A percentile compares a stretch with the other conserved stretches of the same genome.
These are phyloP conservation scores for Rauvolfia tetraphylla DNA, from an alignment of 257 asterid species.

Conservation along the genomic window DNA sequence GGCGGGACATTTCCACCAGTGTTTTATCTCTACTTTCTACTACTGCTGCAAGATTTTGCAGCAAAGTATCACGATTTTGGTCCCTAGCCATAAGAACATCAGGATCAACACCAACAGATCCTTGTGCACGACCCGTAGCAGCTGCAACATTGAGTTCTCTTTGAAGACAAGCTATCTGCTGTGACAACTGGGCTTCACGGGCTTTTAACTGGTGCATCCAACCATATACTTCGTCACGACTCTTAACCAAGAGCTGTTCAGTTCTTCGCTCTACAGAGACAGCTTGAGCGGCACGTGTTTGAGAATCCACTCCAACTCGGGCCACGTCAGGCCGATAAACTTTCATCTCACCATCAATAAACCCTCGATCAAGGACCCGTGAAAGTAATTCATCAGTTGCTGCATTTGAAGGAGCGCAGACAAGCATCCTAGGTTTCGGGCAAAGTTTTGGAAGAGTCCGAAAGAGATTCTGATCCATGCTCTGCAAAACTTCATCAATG, in stretches of 20 bases:
- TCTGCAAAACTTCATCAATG: constrained; percentile 95
- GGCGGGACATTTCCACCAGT: constrained; percentile 92
- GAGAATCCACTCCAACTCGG: constrained; percentile 98
- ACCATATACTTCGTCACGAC: constrained; percentile 78
- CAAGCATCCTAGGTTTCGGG: constrained; percentile 99
- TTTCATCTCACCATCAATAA: constrained; percentile 98
- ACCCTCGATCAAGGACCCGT: constrained; percentile 98
- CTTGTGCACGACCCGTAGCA: constrained; percentile 78
- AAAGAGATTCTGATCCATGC: constrained; percentile 96
- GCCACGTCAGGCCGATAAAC: constrained; percentile 96
- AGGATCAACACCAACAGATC: constrained; percentile 98
- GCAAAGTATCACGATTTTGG: constrained; percentile 80
- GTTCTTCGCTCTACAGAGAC: constrained; percentile 98
- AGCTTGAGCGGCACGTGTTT: constrained; percentile 96
- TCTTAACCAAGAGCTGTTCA: constrained; percentile 76
- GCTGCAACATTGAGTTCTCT: constrained; percentile 85
- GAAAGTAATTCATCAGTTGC: constrained; percentile 97
- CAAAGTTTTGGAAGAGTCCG: constrained; percentile 97
- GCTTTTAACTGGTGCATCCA: constrained; percentile 80
- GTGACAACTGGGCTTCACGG: constrained; percentile 78
- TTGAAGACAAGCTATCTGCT: constrained; percentile 80
- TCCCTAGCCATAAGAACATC: constrained; percentile 91
- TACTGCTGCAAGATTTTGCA: constrained; percentile 87
- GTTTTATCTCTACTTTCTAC: constrained; percentile 90
- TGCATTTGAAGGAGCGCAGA: constrained; percentile 99